Evolutionary conservation across 441 rosid genomes (phyloP).

Genomic region (Aquilaria agallochum): DNA sequence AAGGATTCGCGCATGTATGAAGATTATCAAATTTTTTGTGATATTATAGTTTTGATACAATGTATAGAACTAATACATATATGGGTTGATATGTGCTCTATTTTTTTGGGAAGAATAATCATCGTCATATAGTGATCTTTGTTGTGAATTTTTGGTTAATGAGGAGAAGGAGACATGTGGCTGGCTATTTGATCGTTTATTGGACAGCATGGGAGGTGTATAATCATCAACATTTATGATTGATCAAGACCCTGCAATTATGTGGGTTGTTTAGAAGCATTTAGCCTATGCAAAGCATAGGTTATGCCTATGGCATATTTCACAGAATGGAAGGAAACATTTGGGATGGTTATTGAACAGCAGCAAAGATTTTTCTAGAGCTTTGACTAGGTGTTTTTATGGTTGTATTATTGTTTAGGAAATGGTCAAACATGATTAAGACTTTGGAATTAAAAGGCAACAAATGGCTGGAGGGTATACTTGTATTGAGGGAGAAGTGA

Average conservation of each 20-base stretch:
- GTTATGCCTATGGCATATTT: too few species aligned
- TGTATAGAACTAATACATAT: slow-evolving; percentile 1
- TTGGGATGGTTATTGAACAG: too few species aligned
- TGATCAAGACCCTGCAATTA: too few species aligned
- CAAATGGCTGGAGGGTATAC: too few species aligned
- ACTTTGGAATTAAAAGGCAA: too few species aligned
- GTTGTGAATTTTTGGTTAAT: neutral
- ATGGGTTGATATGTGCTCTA: slow-evolving; percentile 1
- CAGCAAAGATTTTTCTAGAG: too few species aligned
- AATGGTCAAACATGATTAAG: too few species aligned
- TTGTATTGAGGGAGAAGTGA: too few species aligned
- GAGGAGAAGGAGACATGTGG: neutral
- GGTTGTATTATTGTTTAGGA: too few species aligned
- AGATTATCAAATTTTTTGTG: slow-evolving; percentile 3
- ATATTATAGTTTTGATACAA: neutral
- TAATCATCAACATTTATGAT: too few species aligned
- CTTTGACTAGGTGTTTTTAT: too few species aligned
- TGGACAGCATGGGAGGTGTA: neutral
- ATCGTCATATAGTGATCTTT: neutral
- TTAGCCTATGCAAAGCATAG: slow-evolving; percentile 1
- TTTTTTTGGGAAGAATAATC: neutral
- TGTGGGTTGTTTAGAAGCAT: slow-evolving; percentile 9
- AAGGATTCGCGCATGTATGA: neutral
- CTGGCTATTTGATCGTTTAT: neutral
- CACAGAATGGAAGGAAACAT: too few species aligned